Base-by-base conservation (phyloP, 345 rosid species). In the Pistacia vera region DNA sequence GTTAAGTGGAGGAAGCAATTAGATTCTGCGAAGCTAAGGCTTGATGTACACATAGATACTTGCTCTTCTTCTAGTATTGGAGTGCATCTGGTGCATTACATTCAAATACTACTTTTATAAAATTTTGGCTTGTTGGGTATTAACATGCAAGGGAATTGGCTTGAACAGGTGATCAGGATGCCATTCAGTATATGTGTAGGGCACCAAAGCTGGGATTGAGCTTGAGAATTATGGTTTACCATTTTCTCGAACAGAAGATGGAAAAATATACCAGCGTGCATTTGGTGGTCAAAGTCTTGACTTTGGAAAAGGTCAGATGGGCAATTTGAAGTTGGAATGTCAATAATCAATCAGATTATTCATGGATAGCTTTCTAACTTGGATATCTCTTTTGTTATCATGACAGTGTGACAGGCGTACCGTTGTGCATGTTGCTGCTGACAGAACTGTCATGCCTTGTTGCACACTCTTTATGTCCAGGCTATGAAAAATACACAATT, bases 401-500 rank as follows among this genome's bases (percentile, higher is more conserved):
- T 65, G 73, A 68, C 73, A 96, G 99, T n/a, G 99, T 82, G 99
- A 78, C 98, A 96, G 81, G 99, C 99, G 76, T 93, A 96, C 74
- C 99, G 98, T 59, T 96, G 99, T 83, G 99, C 99, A 69, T 96
- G 99, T n/a, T 89, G 98, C 98, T 84, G 99, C 99, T 63, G 99
- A 96, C 78, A 77, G 99, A 66, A 96, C 97, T 48, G 99, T 65
- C 99, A 96, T 88, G 99, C 99, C 75, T 79, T 96, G 65, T 80
- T 96, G 89, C 99, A 96, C 81, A 90, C 99, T 61, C 95, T 93
- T 66, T 96, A 93, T 90, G 98, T 98, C 76, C 98, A 96, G 87
- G 99, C 99, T 59, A 96, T 93, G 99, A 93, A 88, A 85, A 96
- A 96, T 81, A 96, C 99, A 14, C 98, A 96, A 76, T 96, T 96